A percentile compares a stretch with the other conserved stretches of the same genome.
phyloP scores from a whole-genome alignment of 768 basidiomycete species.

The Boletus bicolor region DNA sequence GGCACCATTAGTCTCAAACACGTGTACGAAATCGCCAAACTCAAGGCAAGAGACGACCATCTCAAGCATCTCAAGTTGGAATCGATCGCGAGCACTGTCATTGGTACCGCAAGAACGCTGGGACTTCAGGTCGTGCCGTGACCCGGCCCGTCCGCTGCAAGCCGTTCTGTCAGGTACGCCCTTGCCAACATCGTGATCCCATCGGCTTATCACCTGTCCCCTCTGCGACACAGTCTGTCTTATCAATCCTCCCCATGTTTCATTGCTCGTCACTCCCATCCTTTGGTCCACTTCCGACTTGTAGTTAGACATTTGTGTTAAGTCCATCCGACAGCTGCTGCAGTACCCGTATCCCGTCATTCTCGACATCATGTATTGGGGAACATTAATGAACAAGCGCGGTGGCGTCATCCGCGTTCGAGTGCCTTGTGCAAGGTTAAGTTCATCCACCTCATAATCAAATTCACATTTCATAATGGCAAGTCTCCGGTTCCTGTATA shows the following conservation, averaged over 20 bases:
- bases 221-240: slow-evolving; percentile 14
- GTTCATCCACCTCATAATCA: slow-evolving; percentile 40
- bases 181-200: slow-evolving; percentile 17
- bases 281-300: slow-evolving; percentile 12
- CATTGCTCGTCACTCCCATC: slow-evolving; percentile 11
- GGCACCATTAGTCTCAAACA: slow-evolving; percentile 93
- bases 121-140: slow-evolving; percentile 90
- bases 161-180: slow-evolving; percentile 24
- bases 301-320: slow-evolving; percentile 30
- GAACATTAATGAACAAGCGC: slow-evolving; percentile 32
- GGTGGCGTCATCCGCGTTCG: slow-evolving; percentile 31
- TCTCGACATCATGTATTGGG: slow-evolving; percentile 32
- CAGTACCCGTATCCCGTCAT: slow-evolving; percentile 23
- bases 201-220: slow-evolving; percentile 21
- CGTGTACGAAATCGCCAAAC: slow-evolving; percentile 97
- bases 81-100: slow-evolving; percentile 81
- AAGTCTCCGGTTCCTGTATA: slow-evolving; percentile 32
- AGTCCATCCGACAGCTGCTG: slow-evolving; percentile 14
- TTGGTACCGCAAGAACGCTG: slow-evolving; percentile 85
- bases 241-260: slow-evolving; percentile 25
- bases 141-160: slow-evolving; percentile 27
- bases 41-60: slow-evolving; percentile 89
- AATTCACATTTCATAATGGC: slow-evolving; percentile 40
- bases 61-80: slow-evolving; percentile 84
- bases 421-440: slow-evolving; percentile 34